These are phyloP conservation scores for Berberis thunbergii DNA, from an alignment of 164 flowering plant genomes.

Conservation along the genomic window DNA sequence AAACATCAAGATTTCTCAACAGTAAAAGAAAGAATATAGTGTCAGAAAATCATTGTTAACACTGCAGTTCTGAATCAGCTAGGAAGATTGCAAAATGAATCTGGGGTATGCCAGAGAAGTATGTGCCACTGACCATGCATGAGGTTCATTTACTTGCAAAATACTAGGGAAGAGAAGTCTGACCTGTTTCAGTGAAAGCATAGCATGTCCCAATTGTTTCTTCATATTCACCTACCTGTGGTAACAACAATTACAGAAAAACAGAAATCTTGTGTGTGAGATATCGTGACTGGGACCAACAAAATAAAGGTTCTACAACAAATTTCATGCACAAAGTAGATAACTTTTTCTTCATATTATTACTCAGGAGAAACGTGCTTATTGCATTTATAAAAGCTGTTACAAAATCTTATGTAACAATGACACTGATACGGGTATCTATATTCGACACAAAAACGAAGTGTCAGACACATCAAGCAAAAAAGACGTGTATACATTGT, in stretches of 20 bases:
- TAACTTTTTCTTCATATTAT: too few relatives aligned
- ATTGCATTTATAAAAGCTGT: too few relatives aligned
- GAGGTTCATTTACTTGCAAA: neutral
- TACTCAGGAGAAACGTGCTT: too few relatives aligned
- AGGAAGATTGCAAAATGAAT: neutral
- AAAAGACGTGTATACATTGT: too few relatives aligned
- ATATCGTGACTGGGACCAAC: neutral
- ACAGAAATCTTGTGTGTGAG: neutral
- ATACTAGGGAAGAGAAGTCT: constrained; percentile 4
- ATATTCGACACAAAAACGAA: too few relatives aligned
- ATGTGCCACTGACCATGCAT: neutral
- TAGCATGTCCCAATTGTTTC: constrained; percentile 73
- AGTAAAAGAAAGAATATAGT: neutral
- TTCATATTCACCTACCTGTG: constrained; percentile 64
- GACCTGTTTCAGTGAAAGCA: constrained; percentile 53
- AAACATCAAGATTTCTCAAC: neutral
- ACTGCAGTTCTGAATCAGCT: neutral
- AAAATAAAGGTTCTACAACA: neutral
- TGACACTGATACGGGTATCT: too few relatives aligned
- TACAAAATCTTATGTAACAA: too few relatives aligned
- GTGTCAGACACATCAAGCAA: too few relatives aligned
- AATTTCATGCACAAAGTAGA: neutral
- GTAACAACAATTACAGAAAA: constrained; percentile 2
- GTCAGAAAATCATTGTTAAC: neutral
- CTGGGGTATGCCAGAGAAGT: neutral